Conservation (phyloP, 305 asterid genomes). For the Solanum hybrid region DNA sequence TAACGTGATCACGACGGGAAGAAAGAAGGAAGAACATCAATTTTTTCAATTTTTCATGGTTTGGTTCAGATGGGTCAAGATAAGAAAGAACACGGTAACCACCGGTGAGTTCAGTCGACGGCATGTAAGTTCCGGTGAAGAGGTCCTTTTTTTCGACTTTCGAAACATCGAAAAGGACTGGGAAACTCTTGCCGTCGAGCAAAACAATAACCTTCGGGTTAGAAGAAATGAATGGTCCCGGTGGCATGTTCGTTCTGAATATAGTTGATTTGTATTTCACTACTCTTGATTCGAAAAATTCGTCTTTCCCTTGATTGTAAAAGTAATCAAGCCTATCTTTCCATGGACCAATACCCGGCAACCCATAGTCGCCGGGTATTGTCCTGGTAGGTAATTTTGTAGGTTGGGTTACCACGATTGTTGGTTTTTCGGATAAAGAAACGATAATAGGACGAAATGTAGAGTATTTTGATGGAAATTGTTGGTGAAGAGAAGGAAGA, state of each 20-base stretch:
- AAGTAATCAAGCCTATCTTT: slow-evolving; percentile 64
- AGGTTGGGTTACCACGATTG: neutral
- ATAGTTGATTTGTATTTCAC: slow-evolving; percentile 52
- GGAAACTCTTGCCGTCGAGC: slow-evolving; percentile 71
- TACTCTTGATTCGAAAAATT: slow-evolving; percentile 55
- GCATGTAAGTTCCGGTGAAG: slow-evolving; percentile 72
- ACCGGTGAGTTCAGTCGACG: slow-evolving; percentile 69
- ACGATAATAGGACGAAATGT: slow-evolving; percentile 10
- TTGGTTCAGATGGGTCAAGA: slow-evolving; percentile 77
- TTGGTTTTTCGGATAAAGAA: slow-evolving; percentile 19
- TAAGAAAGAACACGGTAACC: slow-evolving; percentile 61
- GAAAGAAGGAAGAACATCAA: slow-evolving; percentile 49
- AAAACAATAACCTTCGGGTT: slow-evolving; percentile 50
- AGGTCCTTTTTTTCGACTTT: slow-evolving; percentile 65
- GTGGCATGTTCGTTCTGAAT: slow-evolving; percentile 73
- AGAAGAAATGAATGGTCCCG: slow-evolving; percentile 51
- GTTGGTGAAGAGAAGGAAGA: slow-evolving; percentile 17
- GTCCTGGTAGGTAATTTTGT: slow-evolving; percentile 25
- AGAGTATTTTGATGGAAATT: neutral
- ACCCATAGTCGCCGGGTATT: slow-evolving; percentile 68
- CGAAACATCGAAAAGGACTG: slow-evolving; percentile 46
- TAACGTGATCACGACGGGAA: slow-evolving; percentile 42
- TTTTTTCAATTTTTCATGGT: slow-evolving; percentile 49
- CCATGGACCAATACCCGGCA: slow-evolving; percentile 58
- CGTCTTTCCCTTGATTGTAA: slow-evolving; percentile 71